Conservation (phyloP, 495 filamentous ascomycete species). For the Podospora fimiseda region DNA sequence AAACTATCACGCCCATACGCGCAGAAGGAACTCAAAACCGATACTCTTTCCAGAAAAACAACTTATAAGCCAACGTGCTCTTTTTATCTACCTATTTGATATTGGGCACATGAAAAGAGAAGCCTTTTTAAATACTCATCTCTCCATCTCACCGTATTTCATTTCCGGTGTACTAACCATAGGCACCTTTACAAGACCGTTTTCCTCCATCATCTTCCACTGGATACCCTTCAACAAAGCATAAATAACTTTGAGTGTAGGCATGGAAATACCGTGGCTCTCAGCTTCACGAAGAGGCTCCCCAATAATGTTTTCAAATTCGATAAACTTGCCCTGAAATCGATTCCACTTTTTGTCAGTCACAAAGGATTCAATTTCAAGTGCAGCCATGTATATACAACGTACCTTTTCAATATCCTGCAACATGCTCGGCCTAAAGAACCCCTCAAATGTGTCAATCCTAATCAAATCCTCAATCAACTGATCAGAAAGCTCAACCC, state of each 20-base stretch:
- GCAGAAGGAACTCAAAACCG: too few relatives aligned
- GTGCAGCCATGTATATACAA: background rate
- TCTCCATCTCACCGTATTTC: conserved; percentile 8
- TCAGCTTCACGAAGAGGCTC: conserved; percentile 46
- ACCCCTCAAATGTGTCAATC: conserved; percentile 33
- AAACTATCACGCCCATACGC: too few relatives aligned
- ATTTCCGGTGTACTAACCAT: background rate
- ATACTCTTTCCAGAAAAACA: too few relatives aligned
- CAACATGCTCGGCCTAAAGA: conserved; percentile 42
- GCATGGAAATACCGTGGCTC: conserved; percentile 36
- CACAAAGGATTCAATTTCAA: background rate
- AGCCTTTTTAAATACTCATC: too few relatives aligned
- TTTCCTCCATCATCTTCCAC: conserved; percentile 30
- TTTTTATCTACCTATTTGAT: too few relatives aligned
- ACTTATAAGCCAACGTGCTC: too few relatives aligned
- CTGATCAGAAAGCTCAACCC: conserved; percentile 29
- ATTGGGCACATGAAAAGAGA: too few relatives aligned
- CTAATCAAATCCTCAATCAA: conserved; percentile 30
- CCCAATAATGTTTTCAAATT: conserved; percentile 48
- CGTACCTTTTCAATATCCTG: conserved; percentile 35
- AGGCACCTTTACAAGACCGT: conserved; percentile 19
- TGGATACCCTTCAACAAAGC: conserved; percentile 38
- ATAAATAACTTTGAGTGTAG: conserved; percentile 41
- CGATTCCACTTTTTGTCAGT: background rate
- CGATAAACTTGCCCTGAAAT: conserved; percentile 41